phyloP scores from a whole-genome alignment of 73 alveolate genomes.

The Stentor coeruleus region DNA sequence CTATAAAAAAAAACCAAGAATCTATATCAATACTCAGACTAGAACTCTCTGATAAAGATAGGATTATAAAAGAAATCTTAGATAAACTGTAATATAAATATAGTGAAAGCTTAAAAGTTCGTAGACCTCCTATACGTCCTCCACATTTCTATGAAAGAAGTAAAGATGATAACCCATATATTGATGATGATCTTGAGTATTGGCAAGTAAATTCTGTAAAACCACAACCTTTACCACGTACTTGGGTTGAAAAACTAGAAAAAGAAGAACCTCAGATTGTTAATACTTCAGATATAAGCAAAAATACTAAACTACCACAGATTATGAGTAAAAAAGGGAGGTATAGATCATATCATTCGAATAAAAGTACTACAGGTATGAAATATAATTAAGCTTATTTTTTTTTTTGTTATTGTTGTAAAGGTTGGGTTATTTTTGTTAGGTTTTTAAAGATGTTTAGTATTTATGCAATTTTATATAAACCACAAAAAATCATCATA shows the following conservation, averaged over 20 bases:
- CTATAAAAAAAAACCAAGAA: slow-evolving; percentile 4
- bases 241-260: neutral
- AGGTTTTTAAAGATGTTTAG: too few species aligned
- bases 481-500: too few species aligned
- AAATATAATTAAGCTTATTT: too few species aligned
- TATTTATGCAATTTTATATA: too few species aligned
- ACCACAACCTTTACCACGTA: neutral
- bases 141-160: neutral
- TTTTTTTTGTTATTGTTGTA: too few species aligned
- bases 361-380: too few species aligned
- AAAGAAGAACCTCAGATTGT: neutral
- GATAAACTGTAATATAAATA: neutral
- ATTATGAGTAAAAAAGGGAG: neutral
- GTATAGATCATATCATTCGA: too few species aligned
- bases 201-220: neutral
- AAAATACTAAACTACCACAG: too few species aligned
- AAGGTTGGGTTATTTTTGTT: too few species aligned
- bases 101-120: neutral
- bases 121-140: slow-evolving; percentile 4
- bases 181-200: slow-evolving; percentile 3
- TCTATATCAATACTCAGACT: neutral
- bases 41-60: neutral
- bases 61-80: neutral
- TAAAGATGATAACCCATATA: neutral
- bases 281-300: neutral